Conservation (phyloP, 2,329 filamentous ascomycete genomes). For the Akanthomyces dipterigenus region DNA sequence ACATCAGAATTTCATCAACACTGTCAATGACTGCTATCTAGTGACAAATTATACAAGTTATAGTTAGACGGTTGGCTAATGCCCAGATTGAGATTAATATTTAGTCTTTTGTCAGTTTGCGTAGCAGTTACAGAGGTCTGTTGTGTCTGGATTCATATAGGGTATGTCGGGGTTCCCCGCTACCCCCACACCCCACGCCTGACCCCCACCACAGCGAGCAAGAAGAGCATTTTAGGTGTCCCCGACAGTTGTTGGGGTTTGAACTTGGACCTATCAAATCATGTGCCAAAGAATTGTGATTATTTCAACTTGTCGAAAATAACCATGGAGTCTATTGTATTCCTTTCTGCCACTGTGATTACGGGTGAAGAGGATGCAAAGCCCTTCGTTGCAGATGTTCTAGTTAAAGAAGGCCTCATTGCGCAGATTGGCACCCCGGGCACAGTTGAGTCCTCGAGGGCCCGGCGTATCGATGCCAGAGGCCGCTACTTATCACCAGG, state of each 20-base stretch:
- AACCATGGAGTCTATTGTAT: conserved; percentile 13
- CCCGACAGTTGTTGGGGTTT: neutral
- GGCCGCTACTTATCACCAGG: conserved; percentile 18
- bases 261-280: neutral
- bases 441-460: conserved; percentile 11
- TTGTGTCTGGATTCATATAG: too few species aligned
- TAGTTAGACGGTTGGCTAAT: too few species aligned
- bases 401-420: conserved; percentile 17
- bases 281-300: neutral
- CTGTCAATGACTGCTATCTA: neutral
- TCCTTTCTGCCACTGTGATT: conserved; percentile 18
- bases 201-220: conserved; percentile 3
- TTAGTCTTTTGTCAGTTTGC: too few species aligned
- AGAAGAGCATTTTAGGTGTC: neutral
- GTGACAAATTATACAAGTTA: too few species aligned
- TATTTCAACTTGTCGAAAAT: neutral
- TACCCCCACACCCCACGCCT: conserved; percentile 3
- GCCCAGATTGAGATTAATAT: too few species aligned
- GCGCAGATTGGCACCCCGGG: conserved; percentile 16
- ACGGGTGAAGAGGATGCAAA: conserved; percentile 17
- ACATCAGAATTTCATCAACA: too few species aligned
- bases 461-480: conserved; percentile 16
- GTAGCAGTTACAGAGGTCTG: too few species aligned
- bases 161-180: neutral
- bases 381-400: conserved; percentile 19